Evolutionary conservation across 441 rosid species (phyloP), one percentile per base, ranked within the genome.

Genomic region (Melastoma candidum): DNA sequence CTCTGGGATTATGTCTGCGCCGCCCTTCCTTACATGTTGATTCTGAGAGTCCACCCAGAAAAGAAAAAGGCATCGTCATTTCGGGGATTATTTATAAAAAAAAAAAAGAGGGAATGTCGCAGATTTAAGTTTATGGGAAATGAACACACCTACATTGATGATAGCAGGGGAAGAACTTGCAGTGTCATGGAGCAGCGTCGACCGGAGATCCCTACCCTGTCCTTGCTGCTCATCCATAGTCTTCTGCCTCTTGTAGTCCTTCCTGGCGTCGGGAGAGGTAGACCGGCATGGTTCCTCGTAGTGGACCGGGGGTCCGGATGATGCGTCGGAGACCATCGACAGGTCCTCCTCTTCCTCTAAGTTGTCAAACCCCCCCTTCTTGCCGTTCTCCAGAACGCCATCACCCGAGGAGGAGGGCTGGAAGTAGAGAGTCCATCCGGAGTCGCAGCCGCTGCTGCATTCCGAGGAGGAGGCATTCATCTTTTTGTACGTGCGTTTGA

Each of bases 321-420:
- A 87, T 45, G 98, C 98, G 71, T 90, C 98, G 8, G 98, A 90
- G 41, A 87, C 78, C 98, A 90, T 87, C 1, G 98, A 90, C 68
- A 78, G 73, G 53, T 80, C 95, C 7, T 87, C 96, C 47, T 79
- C 88, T 9, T 77, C 79, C 7, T 64, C 74, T 17, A 17, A 0
- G 36, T 73, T 67, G 41, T 51, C 44, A 48, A 12, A 11, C 48
- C 11, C 50, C 59, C 12, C 11, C 47, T 47, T 59, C 68, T 25
- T 57, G 57, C 25, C 58, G 64, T 44, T 68, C 59, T 39, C 54
- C 54, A 4, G 43, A 11, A 11, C 13, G 8, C n/a, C 27, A 3
- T 27, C 41, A 2, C 12, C 12, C 41, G 7, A 7, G n/a, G 44
- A 43, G 68, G 98, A 83, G 6, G 87, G 90, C 59, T 87, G 96